phyloP scores from a whole-genome alignment of 2,329 filamentous ascomycete genomes.

The Botrytis tulipae region DNA sequence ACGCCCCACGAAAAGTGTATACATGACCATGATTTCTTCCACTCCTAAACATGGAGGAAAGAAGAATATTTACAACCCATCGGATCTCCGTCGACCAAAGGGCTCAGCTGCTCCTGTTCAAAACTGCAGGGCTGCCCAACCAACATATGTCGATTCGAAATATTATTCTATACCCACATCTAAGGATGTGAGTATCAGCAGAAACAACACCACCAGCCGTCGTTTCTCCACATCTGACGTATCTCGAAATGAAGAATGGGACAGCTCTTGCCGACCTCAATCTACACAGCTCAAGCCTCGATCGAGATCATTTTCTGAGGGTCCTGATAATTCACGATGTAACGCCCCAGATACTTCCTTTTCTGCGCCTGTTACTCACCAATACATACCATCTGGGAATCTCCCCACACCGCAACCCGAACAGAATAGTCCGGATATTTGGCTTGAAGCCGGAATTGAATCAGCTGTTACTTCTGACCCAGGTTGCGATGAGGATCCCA shows the following conservation, averaged over 20 bases:
- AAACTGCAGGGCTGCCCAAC: rapidly evolving
- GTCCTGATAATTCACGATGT: not conserved
- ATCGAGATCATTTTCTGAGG: not conserved
- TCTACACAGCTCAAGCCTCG: not conserved
- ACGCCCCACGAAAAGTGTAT: not conserved
- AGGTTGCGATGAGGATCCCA: not conserved
- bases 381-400: not conserved
- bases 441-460: not conserved
- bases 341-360: rapidly evolving
- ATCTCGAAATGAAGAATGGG: not conserved
- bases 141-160: too few relatives aligned
- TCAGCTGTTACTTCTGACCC: rapidly evolving
- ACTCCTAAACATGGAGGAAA: not conserved
- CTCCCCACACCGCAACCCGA: not conserved
- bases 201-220: not conserved
- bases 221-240: not conserved
- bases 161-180: too few relatives aligned
- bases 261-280: not conserved
- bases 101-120: not conserved
- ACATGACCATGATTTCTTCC: not conserved
- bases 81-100: not conserved
- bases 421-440: not conserved
- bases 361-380: not conserved
- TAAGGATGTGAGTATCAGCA: too few relatives aligned
- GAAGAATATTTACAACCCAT: not conserved